These are phyloP conservation scores for Arachis hypogaea DNA, from an alignment of 306 rosid species.

Conservation along the genomic window DNA sequence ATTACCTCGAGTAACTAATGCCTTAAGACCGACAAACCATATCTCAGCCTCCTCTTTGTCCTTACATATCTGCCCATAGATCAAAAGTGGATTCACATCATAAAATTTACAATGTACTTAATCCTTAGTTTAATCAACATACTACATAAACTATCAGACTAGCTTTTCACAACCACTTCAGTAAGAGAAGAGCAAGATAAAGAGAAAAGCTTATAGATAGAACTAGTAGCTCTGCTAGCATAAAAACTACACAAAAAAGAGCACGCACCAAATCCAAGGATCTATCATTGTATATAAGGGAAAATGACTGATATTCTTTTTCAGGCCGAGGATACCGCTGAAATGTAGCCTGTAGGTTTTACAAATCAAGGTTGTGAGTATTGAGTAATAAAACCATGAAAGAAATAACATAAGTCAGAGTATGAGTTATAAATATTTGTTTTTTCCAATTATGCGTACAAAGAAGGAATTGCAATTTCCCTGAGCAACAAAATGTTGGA, in stretches of 20 bases:
- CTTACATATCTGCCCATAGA: constrained; percentile 83
- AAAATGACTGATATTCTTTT: constrained; percentile 97
- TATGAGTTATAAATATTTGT: constrained; percentile 27
- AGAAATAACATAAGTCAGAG: constrained; percentile 4
- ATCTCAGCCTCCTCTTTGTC: constrained; percentile 99
- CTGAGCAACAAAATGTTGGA: constrained; percentile 19
- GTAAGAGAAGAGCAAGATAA: constrained; percentile 20
- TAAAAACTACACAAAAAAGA: constrained; percentile 29
- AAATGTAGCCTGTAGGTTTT: constrained; percentile 77
- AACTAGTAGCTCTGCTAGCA: constrained; percentile 24
- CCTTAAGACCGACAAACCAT: constrained; percentile 96
- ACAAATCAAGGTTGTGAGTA: constrained; percentile 43
- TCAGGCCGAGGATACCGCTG: constrained; percentile 97
- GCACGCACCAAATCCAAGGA: constrained; percentile 95
- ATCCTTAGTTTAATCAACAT: constrained; percentile 17
- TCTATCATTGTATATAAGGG: constrained; percentile 79
- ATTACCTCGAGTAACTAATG: constrained; percentile 67
- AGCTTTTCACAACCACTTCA: constrained; percentile 25
- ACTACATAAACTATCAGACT: constrained; percentile 31
- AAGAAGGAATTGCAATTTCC: constrained; percentile 21
- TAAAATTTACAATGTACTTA: constrained; percentile 23
- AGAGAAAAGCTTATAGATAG: constrained; percentile 17
- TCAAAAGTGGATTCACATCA: constrained; percentile 39
- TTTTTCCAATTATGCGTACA: constrained; percentile 8
- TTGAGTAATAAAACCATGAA: constrained; percentile 19